A percentile compares a stretch with the other conserved stretches of the same genome.
Evolutionary conservation across 2,329 filamentous ascomycete species (phyloP).

Genomic region (Penicillium vulpinum): DNA sequence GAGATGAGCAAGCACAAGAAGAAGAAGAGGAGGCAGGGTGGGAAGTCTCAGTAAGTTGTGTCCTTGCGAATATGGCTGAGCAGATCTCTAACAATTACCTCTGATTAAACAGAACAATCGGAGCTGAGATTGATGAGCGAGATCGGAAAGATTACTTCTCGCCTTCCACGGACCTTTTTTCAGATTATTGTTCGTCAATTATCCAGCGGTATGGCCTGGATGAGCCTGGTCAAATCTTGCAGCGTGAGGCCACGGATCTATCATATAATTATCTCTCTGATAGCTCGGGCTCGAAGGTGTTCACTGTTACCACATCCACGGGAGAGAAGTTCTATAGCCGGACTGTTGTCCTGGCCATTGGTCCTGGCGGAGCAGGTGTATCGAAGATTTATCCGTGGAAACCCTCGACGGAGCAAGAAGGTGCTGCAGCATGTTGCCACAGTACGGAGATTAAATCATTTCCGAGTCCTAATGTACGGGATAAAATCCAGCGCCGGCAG

Average conservation of each 20-base stretch:
- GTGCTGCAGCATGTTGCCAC: conserved; percentile 56
- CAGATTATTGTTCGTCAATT: conserved; percentile 61
- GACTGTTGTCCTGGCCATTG: conserved; percentile 69
- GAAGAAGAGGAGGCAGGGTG: conserved; percentile 69
- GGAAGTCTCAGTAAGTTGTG: conserved; percentile 44
- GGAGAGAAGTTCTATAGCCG: conserved; percentile 56
- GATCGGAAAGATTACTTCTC: conserved; percentile 70
- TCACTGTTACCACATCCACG: conserved; percentile 62
- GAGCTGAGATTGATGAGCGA: conserved; percentile 60
- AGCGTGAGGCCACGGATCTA: conserved; percentile 63
- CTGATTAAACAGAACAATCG: conserved; percentile 18
- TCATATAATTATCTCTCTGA: conserved; percentile 51
- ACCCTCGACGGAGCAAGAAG: conserved; percentile 41
- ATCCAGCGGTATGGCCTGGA: conserved; percentile 60
- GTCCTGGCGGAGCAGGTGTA: conserved; percentile 66
- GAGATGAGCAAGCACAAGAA: conserved; percentile 75
- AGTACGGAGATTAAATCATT: conserved; percentile 63
- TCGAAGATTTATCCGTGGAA: conserved; percentile 52
- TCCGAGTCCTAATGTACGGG: conserved; percentile 54
- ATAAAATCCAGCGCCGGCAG: conserved; percentile 53
- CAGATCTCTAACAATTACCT: not conserved
- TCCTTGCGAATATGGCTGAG: not conserved
- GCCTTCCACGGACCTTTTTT: conserved; percentile 62
- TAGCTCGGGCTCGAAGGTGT: conserved; percentile 56
- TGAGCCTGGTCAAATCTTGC: conserved; percentile 54